Evolutionary conservation across 768 basidiomycete genomes (phyloP).

Genomic region (Megacollybia marginata): DNA sequence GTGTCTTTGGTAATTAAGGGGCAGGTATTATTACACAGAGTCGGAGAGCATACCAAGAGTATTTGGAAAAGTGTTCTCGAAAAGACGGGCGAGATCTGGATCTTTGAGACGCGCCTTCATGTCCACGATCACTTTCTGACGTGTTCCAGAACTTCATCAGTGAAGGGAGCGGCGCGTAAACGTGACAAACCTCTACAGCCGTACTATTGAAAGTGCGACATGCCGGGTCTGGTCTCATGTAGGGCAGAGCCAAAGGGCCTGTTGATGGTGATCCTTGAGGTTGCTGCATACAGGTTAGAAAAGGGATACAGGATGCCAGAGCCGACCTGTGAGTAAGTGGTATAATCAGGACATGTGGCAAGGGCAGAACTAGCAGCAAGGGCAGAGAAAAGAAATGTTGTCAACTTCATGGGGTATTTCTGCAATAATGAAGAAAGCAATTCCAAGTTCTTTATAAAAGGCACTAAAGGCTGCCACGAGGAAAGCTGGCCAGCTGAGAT

Average conservation of each 20-base stretch:
- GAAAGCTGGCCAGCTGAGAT: too few species aligned
- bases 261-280: conserved; percentile 54
- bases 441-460: too few species aligned
- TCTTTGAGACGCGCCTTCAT: conserved; percentile 69
- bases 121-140: conserved; percentile 64
- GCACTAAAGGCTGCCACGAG: too few species aligned
- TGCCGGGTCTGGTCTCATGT: conserved; percentile 60
- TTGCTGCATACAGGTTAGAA: conserved; percentile 24
- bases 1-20: conserved; percentile 41
- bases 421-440: too few species aligned
- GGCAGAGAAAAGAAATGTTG: background rate
- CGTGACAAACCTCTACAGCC: conserved; percentile 53
- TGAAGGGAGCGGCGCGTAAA: background rate
- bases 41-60: conserved; percentile 50
- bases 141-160: background rate
- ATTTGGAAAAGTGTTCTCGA: conserved; percentile 80
- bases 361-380: background rate
- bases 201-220: conserved; percentile 75
- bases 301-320: conserved; percentile 1
- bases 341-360: conserved; percentile 50
- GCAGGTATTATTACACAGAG: background rate
- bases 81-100: conserved; percentile 69
- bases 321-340: conserved; percentile 46
- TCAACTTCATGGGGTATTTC: too few species aligned
- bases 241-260: conserved; percentile 59